Base-by-base conservation (phyloP, 805 yeast genomes). In the Yamadazyma insecticola region DNA sequence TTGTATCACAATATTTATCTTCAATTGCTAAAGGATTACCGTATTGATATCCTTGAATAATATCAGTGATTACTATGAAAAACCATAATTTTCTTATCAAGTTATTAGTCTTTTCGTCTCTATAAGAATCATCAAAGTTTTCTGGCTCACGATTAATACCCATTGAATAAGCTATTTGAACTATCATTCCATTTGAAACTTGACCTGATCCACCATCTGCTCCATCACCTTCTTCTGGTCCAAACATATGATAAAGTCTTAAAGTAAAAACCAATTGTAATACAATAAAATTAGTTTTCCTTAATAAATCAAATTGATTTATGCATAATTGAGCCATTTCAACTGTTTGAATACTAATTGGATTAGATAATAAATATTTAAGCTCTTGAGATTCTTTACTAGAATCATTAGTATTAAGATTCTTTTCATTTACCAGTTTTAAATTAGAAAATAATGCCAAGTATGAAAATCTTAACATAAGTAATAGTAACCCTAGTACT, bases 91-190 rank as follows among this genome's bases (percentile, higher is more conserved):
- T 63, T 30, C 71, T 41, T 22, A 53, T 34, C 18, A 63, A 31
- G 32, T 59, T 52, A 43, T 47, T 38, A 4, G 27, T 22, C 19
- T 41, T 43, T 17, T 45, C 55, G 34, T 52, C 52, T 10, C 44
- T 36, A 8, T 40, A 37, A 33, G 55, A 53, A 41, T 32, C 44
- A 35, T 51, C 22, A 42, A 75, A 74, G 23, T 60, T 60, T 27
- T 64, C 67, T 1, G 88, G 87, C 40, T 81, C 88, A 46, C 88
- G 61, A 48, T 81, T 80, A 12, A 80, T 41, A 0, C 87, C 89
- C 41, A 80, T 68, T 14, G 78, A 69, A 35, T 74, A 68, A 0
- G 81, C 84, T 78, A 79, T 76, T 42, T 78, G 85, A 9, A 77
- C 57, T 17, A 79, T 59, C 60, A 76, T 66, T 1, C 79, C 77